Conservation (phyloP, 2,329 filamentous ascomycete genomes). For the Fusarium fracticaudum region DNA sequence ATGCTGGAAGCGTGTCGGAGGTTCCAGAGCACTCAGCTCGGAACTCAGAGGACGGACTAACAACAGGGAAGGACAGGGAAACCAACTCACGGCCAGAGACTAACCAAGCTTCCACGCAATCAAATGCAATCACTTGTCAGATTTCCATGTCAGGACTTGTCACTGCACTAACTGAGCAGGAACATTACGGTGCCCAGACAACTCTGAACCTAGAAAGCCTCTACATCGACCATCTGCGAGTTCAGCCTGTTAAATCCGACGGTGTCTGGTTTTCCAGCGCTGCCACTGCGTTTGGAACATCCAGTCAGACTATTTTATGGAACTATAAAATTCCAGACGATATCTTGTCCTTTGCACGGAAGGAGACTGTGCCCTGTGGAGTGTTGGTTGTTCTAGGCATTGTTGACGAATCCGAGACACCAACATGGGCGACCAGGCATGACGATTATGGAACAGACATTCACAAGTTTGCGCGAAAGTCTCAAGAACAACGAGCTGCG, state of each 20-base stretch:
- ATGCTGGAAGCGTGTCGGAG: background rate
- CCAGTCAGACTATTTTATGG: constrained; percentile 66
- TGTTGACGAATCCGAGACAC: constrained; percentile 61
- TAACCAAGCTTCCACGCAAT: constrained; percentile 43
- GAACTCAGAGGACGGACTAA: background rate
- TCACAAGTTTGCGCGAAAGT: constrained; percentile 47
- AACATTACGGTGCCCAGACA: constrained; percentile 33
- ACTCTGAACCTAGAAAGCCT: constrained; percentile 49
- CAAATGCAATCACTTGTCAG: constrained; percentile 56
- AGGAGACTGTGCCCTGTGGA: constrained; percentile 66
- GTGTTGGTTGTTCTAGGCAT: constrained; percentile 64
- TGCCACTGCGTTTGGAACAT: constrained; percentile 64
- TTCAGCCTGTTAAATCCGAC: constrained; percentile 46
- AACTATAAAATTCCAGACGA: constrained; percentile 66
- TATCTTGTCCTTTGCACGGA: constrained; percentile 60
- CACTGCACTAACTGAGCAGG: constrained; percentile 55
- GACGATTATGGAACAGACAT: constrained; percentile 48
- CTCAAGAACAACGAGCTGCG: constrained; percentile 53
- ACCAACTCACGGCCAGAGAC: constrained; percentile 41
- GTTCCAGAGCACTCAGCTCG: background rate
- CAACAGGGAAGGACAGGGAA: background rate
- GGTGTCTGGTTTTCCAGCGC: constrained; percentile 67
- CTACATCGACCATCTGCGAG: constrained; percentile 59
- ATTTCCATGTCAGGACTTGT: constrained; percentile 59
- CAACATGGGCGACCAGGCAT: constrained; percentile 61